Base-by-base conservation (phyloP, 345 rosid species). In the Moricandia arvensis region DNA sequence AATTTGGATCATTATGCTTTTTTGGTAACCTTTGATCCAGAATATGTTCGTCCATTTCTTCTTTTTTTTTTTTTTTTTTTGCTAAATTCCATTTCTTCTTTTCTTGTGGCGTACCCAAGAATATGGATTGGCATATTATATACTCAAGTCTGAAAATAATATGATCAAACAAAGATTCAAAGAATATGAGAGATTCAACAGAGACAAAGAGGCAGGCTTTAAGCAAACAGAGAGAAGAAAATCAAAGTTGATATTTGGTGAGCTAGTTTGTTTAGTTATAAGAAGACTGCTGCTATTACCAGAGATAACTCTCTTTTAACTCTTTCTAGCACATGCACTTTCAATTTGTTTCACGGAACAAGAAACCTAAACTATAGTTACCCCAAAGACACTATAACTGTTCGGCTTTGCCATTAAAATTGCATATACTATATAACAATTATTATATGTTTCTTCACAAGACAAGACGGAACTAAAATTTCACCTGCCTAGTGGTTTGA, bases 301-400 rank as follows among this genome's bases (percentile, higher is more conserved):
- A 63, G 49, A 63, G 29, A 43, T 66, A 15, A 31, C 59, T 60
- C 54, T 60, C 59, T 37, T n/a, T 37, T 26, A 27, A 27, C 12
- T 37, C 64, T 57, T 64, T 74, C 34, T 57, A 70, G 63, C 75
- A 64, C 75, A 77, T 77, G 75, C 41, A n/a, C 75, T 76, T 70
- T 76, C 17, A 53, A 53, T 17, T 2, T 57, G 60, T 79, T 74
- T 51, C 29, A 15, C 45, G n/a, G 33, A 68, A 61, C 74, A 68
- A 74, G 74, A 72, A 67, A 79, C 71, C 61, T 9, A 73, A 71
- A 59, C 43, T 34, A 72, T 4, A 69, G 65, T 64, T 77, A 71
- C 9, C 61, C 7, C 15, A 37, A 38, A 63, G 60, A 71, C 35
- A 58, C 29, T 13, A 16, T 59, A 13, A 51, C 1, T 18, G 27